Percentiles rank a stretch among this genome's conserved stretches.
phyloP scores from a whole-genome alignment of 192 early-diverging fungal genomes.

The Coemansia sp. region DNA sequence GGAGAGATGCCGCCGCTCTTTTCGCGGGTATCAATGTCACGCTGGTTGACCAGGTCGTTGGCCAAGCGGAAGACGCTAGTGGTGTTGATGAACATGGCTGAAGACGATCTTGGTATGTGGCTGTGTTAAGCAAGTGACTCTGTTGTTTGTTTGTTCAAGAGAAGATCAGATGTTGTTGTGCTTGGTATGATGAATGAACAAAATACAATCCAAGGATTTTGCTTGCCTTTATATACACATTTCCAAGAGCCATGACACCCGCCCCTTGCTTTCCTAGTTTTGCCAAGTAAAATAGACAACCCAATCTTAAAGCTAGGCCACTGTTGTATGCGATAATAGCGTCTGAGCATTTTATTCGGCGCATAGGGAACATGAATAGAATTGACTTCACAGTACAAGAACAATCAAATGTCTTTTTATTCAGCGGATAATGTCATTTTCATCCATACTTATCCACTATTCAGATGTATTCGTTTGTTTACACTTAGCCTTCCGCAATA shows the following conservation, averaged over 20 bases:
- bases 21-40: conserved; percentile 42
- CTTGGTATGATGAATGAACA: neutral
- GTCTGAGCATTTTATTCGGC: neutral
- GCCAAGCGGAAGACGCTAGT: neutral
- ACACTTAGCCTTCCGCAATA: neutral
- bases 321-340: conserved; percentile 1
- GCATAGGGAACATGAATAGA: neutral
- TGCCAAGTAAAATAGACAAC: neutral
- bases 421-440: neutral
- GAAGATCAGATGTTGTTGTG: neutral
- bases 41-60: conserved; percentile 7
- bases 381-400: conserved; percentile 2
- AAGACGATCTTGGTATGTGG: neutral
- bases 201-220: neutral
- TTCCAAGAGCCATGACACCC: neutral
- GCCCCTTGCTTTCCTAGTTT: neutral
- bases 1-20: conserved; percentile 21
- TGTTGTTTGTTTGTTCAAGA: neutral
- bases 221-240: neutral
- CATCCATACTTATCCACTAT: conserved; percentile 5
- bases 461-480: neutral
- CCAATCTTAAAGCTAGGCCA: neutral
- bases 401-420: neutral
- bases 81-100: conserved; percentile 6
- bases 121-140: neutral